phyloP scores from a whole-genome alignment of 305 asterid species.

The Ilex paraguariensis region DNA sequence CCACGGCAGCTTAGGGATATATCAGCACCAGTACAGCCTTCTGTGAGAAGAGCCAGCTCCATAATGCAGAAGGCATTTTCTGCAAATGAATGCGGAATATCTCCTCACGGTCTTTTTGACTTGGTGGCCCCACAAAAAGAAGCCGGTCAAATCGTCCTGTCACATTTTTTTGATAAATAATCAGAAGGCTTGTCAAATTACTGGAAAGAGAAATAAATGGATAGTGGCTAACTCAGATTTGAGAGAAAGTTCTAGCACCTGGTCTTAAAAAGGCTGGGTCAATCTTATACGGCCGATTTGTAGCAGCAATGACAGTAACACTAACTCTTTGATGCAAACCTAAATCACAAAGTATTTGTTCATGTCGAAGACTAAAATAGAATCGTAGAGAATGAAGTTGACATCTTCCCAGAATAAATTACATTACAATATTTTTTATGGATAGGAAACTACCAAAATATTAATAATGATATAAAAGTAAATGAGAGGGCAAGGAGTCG shows the following conservation, averaged over 20 bases:
- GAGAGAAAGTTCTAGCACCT: conserved; percentile 36
- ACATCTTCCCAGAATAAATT: too few species aligned
- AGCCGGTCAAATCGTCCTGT: conserved; percentile 91
- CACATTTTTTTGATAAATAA: conserved; percentile 11
- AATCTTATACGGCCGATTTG: conserved; percentile 88
- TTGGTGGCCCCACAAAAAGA: conserved; percentile 93
- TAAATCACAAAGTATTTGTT: conserved; percentile 9
- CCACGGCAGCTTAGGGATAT: conserved; percentile 79
- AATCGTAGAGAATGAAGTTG: too few species aligned
- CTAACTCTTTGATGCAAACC: conserved; percentile 87
- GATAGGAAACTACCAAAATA: too few species aligned
- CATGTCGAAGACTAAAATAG: too few species aligned
- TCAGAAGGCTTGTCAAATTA: conserved; percentile 4
- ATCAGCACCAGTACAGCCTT: conserved; percentile 90
- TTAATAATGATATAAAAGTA: too few species aligned
- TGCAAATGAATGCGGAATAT: conserved; percentile 74
- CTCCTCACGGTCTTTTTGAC: conserved; percentile 63
- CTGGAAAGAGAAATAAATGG: conserved; percentile 3
- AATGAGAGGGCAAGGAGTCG: too few species aligned
- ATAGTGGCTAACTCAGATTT: conserved; percentile 4
- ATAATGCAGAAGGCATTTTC: conserved; percentile 61
- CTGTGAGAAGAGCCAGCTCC: conserved; percentile 75
- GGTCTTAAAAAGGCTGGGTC: conserved; percentile 89
- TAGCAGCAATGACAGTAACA: conserved; percentile 92
- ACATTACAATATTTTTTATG: too few species aligned